These are phyloP conservation scores for Talaromyces nanjingensis DNA, from an alignment of 495 filamentous ascomycete species.

Conservation along the genomic window DNA sequence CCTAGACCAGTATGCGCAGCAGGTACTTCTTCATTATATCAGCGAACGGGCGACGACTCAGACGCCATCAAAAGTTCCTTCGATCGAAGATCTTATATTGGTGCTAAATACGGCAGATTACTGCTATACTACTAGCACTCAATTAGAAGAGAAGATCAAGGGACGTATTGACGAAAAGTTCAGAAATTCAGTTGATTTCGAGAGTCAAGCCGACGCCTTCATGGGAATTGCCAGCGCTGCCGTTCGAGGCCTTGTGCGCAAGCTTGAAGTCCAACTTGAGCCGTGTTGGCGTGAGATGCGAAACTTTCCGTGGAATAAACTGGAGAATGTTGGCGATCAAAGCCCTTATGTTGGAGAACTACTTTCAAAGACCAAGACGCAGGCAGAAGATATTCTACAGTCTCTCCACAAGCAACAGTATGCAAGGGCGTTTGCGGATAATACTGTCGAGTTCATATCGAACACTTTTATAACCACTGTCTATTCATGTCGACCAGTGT, in stretches of 20 bases:
- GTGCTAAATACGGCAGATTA: conserved; percentile 97
- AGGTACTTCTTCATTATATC: conserved; percentile 78
- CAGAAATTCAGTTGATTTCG: conserved; percentile 70
- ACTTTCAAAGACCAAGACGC: conserved; percentile 60
- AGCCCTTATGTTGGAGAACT: conserved; percentile 86
- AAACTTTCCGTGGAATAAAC: conserved; percentile 88
- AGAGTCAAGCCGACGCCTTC: conserved; percentile 89
- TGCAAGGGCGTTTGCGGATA: conserved; percentile 88
- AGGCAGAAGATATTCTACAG: conserved; percentile 63
- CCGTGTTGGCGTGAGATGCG: conserved; percentile 94
- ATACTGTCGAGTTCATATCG: conserved; percentile 78
- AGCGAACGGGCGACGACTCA: conserved; percentile 46
- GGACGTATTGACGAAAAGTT: conserved; percentile 74
- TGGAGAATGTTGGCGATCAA: conserved; percentile 93
- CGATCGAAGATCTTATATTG: conserved; percentile 69
- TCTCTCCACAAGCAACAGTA: conserved; percentile 90
- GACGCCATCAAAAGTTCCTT: conserved; percentile 46
- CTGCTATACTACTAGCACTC: conserved; percentile 86
- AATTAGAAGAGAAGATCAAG: conserved; percentile 92
- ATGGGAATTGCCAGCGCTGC: conserved; percentile 90
- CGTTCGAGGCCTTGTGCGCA: conserved; percentile 73
- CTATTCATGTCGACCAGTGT: conserved; percentile 81
- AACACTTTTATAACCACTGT: conserved; percentile 74
- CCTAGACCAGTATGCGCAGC: conserved; percentile 90
- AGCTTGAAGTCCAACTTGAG: conserved; percentile 75